Conservation (phyloP, 768 basidiomycete species). For the Trametes punicea region DNA sequence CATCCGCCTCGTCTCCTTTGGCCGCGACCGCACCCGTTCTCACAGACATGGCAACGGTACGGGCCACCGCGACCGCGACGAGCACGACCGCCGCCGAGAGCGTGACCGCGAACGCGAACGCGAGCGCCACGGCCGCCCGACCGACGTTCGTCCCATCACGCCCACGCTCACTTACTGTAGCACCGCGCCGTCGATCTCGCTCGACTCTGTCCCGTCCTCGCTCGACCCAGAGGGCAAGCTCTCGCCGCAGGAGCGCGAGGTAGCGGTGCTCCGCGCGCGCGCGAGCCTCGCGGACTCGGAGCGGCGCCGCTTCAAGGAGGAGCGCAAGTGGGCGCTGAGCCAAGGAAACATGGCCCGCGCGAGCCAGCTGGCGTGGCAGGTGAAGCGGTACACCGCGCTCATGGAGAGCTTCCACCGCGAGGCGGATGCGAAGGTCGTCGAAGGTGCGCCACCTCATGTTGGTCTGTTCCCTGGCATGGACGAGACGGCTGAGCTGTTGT, state of each 20-base stretch:
- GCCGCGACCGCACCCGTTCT: constrained; percentile 21
- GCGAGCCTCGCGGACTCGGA: constrained; percentile 83
- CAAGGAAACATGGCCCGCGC: constrained; percentile 75
- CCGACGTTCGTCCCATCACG: constrained; percentile 27
- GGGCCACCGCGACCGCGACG: constrained; percentile 6
- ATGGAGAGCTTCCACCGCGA: constrained; percentile 80
- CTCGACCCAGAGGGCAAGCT: constrained; percentile 56
- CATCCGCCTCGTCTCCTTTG: constrained; percentile 29
- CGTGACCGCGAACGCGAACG: constrained; percentile 19
- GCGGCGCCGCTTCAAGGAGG: constrained; percentile 78
- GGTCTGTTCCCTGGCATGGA: neutral
- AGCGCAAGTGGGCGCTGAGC: constrained; percentile 81
- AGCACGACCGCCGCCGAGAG: constrained; percentile 14
- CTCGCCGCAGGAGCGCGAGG: constrained; percentile 67
- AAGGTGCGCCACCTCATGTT: constrained; percentile 43
- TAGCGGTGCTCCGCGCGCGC: constrained; percentile 70
- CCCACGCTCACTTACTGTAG: constrained; percentile 28
- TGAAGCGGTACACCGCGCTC: constrained; percentile 73
- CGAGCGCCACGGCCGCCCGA: constrained; percentile 23
- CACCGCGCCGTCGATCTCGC: constrained; percentile 48
- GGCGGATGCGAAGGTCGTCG: constrained; percentile 64
- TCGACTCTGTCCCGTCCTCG: constrained; percentile 66
- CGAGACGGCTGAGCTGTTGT: neutral
- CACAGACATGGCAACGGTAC: neutral
- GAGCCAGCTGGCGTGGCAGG: constrained; percentile 78